Conservation (phyloP, 805 yeast species). For the Candida anglica region DNA sequence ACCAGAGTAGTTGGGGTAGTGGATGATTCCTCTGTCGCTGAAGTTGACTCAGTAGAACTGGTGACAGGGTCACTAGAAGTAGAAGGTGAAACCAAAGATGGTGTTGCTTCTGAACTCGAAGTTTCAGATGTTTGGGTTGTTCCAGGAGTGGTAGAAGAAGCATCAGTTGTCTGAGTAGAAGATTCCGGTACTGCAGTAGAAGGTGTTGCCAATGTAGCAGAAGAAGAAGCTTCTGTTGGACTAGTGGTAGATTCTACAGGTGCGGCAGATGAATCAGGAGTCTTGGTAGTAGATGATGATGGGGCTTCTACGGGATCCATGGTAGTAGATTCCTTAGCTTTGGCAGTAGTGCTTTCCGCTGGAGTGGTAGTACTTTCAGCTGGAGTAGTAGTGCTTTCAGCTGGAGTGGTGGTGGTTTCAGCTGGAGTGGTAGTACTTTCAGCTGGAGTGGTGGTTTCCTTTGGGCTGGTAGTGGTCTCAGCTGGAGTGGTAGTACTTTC, state of each 20-base stretch:
- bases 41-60: background rate
- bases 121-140: background rate
- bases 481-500: constrained; percentile 1
- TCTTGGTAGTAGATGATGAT: constrained; percentile 2
- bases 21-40: background rate
- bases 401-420: background rate
- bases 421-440: constrained; percentile 1
- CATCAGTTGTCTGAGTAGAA: background rate
- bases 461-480: too few species aligned
- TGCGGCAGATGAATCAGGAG: background rate
- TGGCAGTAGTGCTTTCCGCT: too few species aligned
- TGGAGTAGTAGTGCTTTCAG: background rate
- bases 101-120: background rate
- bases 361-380: constrained; percentile 4
- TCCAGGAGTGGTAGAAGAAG: background rate
- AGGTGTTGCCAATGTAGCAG: background rate
- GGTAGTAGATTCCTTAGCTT: too few species aligned
- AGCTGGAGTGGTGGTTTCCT: too few species aligned
- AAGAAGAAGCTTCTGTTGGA: constrained; percentile 2
- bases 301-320: background rate
- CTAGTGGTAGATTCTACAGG: constrained; percentile 3
- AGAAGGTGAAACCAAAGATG: background rate
- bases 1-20: background rate
- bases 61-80: constrained; percentile 1
- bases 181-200: constrained; percentile 1